A percentile compares a stretch with the other conserved stretches of the same genome.
Conservation (phyloP, 192 early-diverging fungal genomes). For the Coemansia sp. region DNA sequence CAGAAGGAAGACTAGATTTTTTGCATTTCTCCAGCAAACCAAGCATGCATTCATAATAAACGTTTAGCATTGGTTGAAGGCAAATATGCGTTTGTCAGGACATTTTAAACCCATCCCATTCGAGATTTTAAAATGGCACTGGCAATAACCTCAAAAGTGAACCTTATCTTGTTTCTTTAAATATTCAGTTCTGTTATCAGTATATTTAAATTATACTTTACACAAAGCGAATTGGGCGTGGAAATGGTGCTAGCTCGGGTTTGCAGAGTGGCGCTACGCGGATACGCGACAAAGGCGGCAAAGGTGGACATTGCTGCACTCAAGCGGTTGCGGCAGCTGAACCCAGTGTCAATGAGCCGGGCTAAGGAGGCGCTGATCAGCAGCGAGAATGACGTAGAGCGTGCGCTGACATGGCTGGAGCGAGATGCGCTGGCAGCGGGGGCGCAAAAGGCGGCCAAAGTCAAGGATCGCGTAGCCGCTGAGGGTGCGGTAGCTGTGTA, state of each 20-base stretch:
- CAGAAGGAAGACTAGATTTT: constrained; percentile 1
- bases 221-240: neutral
- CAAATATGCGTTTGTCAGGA: neutral
- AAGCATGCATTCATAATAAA: neutral
- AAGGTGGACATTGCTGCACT: constrained; percentile 64
- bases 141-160: too few relatives aligned
- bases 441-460: constrained; percentile 78
- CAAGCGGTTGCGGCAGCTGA: constrained; percentile 74
- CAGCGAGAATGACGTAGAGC: constrained; percentile 68
- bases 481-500: constrained; percentile 72
- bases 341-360: constrained; percentile 75
- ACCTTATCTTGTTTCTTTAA: too few relatives aligned
- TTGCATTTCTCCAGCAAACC: neutral
- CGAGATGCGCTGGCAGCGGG: constrained; percentile 70
- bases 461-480: constrained; percentile 70
- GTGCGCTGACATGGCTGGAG: constrained; percentile 80
- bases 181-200: too few relatives aligned
- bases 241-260: neutral
- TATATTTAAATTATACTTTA: too few relatives aligned
- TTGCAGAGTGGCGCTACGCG: constrained; percentile 3
- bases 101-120: too few relatives aligned
- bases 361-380: constrained; percentile 82
- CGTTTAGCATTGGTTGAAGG: neutral
- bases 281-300: constrained; percentile 22
- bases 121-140: too few relatives aligned